These are phyloP conservation scores for Phaeosphaeriaceae sp. DNA, from an alignment of 2,329 filamentous ascomycete species.

Conservation along the genomic window DNA sequence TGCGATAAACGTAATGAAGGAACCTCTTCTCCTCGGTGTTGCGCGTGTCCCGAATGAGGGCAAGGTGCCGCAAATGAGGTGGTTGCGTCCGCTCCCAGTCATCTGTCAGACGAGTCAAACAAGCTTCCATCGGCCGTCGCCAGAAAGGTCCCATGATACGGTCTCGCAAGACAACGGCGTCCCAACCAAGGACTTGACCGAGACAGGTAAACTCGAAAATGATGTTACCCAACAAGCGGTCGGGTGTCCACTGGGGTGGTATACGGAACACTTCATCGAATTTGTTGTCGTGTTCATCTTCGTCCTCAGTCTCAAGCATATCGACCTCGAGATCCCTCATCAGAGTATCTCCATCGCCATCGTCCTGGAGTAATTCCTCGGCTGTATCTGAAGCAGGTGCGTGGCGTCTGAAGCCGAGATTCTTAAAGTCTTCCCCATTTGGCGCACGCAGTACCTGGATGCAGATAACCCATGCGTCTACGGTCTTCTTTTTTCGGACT, in stretches of 20 bases:
- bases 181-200: constrained; percentile 58
- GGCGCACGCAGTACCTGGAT: constrained; percentile 52
- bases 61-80: constrained; percentile 62
- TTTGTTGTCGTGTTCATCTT: constrained; percentile 15
- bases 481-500: constrained; percentile 36
- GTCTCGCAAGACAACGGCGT: constrained; percentile 52
- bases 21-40: constrained; percentile 53
- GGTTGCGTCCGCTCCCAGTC: constrained; percentile 67
- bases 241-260: constrained; percentile 63
- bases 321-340: constrained; percentile 43
- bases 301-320: constrained; percentile 28
- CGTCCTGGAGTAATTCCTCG: constrained; percentile 37
- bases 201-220: constrained; percentile 58
- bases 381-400: constrained; percentile 12
- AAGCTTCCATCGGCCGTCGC: constrained; percentile 61
- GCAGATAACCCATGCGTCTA: constrained; percentile 40
- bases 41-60: constrained; percentile 62
- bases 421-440: constrained; percentile 41
- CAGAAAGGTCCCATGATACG: constrained; percentile 59
- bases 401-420: constrained; percentile 39
- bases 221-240: constrained; percentile 59
- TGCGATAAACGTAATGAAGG: constrained; percentile 63
- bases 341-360: constrained; percentile 37
- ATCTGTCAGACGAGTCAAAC: constrained; percentile 60
- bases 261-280: constrained; percentile 39